Percentiles rank a stretch among this genome's conserved stretches.
These are phyloP conservation scores for Babesia ovis DNA, from an alignment of 169 alveolate species.

Conservation along the genomic window DNA sequence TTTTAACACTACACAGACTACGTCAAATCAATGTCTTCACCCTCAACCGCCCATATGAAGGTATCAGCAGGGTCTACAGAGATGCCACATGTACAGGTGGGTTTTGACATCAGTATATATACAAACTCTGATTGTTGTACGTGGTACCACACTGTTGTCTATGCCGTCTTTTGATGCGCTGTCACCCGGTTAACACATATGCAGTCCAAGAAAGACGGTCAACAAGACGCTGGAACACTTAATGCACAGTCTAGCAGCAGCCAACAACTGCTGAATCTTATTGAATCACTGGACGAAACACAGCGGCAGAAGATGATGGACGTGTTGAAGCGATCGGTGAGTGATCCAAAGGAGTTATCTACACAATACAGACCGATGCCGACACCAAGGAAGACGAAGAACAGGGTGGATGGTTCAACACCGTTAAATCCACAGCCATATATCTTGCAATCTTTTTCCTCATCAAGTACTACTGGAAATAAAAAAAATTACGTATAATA, in stretches of 20 bases:
- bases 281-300: slow-evolving; percentile 45
- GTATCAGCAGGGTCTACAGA: too few species aligned
- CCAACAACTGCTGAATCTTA: neutral
- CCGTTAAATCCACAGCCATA: slow-evolving; percentile 13
- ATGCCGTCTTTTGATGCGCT: too few species aligned
- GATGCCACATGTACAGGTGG: too few species aligned
- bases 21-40: neutral
- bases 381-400: slow-evolving; percentile 16
- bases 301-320: slow-evolving; percentile 37
- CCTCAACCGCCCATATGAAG: slow-evolving; percentile 11
- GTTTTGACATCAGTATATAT: too few species aligned
- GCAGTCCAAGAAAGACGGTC: too few species aligned
- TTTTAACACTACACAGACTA: slow-evolving; percentile 1
- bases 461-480: slow-evolving; percentile 7
- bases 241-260: neutral
- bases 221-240: too few species aligned
- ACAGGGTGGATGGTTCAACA: neutral
- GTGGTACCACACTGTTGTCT: too few species aligned
- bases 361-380: neutral
- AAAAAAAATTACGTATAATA: too few species aligned
- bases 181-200: too few species aligned
- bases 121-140: too few species aligned
- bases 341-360: neutral
- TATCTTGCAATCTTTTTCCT: slow-evolving; percentile 12
- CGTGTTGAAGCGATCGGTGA: slow-evolving; percentile 33